Percentiles rank a stretch among this genome's conserved stretches.
Conservation (phyloP, 108 stramenopile species). For the Cyclotella sp. region DNA sequence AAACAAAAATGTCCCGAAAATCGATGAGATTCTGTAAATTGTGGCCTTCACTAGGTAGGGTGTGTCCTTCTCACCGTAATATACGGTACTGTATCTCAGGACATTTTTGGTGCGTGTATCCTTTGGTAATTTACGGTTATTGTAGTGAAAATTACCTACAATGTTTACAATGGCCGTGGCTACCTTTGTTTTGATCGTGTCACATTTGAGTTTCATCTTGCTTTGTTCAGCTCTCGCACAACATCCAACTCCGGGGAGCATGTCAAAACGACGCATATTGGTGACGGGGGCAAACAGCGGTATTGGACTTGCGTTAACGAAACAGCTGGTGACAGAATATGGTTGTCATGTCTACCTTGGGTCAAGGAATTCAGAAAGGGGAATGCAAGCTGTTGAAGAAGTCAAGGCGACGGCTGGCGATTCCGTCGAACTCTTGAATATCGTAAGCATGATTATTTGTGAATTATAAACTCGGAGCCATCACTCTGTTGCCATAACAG, state of each 20-base stretch:
- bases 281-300: conserved; percentile 68
- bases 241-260: not conserved
- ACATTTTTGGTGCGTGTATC: no score
- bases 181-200: no score
- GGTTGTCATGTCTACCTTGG: conserved; percentile 63
- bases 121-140: no score
- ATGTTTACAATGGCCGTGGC: no score
- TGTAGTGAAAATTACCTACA: no score
- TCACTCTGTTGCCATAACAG: not conserved
- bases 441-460: conserved; percentile 32
- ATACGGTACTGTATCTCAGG: no score
- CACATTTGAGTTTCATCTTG: not conserved
- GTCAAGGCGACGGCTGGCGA: conserved; percentile 50
- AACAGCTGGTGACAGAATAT: conserved; percentile 61
- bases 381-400: conserved; percentile 55
- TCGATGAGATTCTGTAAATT: no score
- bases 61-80: no score
- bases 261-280: conserved; percentile 31
- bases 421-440: conserved; percentile 58
- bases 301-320: conserved; percentile 64
- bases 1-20: no score
- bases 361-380: conserved; percentile 49
- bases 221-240: not conserved
- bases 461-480: not conserved
- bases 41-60: no score